phyloP scores from a whole-genome alignment of 176 grass and related monocot species.

The Puccinellia tenuiflora region DNA sequence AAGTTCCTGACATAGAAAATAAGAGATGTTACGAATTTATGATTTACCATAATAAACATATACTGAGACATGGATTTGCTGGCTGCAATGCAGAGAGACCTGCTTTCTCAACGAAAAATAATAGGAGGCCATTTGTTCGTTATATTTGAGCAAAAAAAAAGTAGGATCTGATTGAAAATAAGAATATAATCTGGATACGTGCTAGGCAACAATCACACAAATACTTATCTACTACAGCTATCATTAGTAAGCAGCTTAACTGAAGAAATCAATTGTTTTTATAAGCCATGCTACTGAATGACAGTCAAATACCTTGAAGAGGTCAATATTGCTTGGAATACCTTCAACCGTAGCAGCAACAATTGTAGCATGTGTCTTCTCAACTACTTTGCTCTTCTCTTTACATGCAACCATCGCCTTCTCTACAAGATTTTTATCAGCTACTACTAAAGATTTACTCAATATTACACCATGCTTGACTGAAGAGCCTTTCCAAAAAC shows the following conservation, averaged over 20 bases:
- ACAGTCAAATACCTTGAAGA: slow-evolving; percentile 81
- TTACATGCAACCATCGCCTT: slow-evolving; percentile 69
- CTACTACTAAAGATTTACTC: slow-evolving; percentile 87
- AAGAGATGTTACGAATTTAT: slow-evolving; percentile 7
- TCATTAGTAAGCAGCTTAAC: neutral
- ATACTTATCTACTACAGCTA: neutral
- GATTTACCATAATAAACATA: slow-evolving; percentile 1
- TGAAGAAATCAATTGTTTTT: neutral
- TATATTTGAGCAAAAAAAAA: neutral
- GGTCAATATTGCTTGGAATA: slow-evolving; percentile 98
- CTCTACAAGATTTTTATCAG: slow-evolving; percentile 75
- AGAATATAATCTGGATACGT: neutral
- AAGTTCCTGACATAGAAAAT: slow-evolving; percentile 65
- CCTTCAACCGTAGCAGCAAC: slow-evolving; percentile 94
- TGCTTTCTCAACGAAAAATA: neutral
- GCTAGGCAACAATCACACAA: neutral
- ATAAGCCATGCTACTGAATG: slow-evolving; percentile 11
- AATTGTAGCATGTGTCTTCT: slow-evolving; percentile 85
- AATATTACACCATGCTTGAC: slow-evolving; percentile 69
- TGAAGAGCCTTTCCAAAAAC: slow-evolving; percentile 83
- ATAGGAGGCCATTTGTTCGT: neutral
- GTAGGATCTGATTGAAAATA: neutral
- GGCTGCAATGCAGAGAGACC: neutral
- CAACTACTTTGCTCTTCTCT: slow-evolving; percentile 73
- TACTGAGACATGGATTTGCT: neutral